Conservation (phyloP, 345 rosid species). For the Linum lewisii region DNA sequence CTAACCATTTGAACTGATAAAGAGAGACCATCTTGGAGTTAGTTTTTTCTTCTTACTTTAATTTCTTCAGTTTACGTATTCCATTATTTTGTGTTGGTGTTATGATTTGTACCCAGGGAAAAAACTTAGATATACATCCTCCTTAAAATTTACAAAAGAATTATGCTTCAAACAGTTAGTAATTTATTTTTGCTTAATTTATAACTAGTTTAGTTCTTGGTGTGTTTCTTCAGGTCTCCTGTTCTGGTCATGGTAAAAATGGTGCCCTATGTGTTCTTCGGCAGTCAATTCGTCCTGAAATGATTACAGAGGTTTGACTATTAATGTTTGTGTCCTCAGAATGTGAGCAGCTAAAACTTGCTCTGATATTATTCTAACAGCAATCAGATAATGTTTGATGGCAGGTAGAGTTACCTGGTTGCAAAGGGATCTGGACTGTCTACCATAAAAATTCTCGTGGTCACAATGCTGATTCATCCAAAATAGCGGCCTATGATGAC, state of each 20-base stretch:
- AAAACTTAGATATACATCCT: background rate
- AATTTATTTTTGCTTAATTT: background rate
- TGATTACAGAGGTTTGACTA: slow-evolving; percentile 75
- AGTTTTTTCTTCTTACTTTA: background rate
- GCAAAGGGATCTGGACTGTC: slow-evolving; percentile 98
- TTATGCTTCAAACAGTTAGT: background rate
- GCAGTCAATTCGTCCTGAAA: slow-evolving; percentile 95
- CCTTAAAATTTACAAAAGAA: background rate
- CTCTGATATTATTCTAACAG: background rate
- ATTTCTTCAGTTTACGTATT: background rate
- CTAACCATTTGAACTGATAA: background rate
- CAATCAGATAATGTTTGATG: background rate
- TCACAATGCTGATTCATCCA: slow-evolving; percentile 63
- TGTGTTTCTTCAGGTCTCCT: slow-evolving; percentile 60
- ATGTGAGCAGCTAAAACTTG: background rate
- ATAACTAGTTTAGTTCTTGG: background rate
- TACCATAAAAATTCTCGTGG: slow-evolving; percentile 83
- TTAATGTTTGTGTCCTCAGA: background rate
- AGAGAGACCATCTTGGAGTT: background rate
- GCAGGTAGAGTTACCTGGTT: slow-evolving; percentile 94
- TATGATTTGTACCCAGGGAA: too few species aligned
- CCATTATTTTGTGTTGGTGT: background rate
- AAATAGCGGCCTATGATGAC: slow-evolving; percentile 49
- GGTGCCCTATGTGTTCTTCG: slow-evolving; percentile 81
- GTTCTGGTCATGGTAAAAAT: slow-evolving; percentile 99